Percentiles rank a stretch among this genome's conserved stretches.
phyloP scores from a whole-genome alignment of 257 asterid species.

The Gynochthodes officinalis region DNA sequence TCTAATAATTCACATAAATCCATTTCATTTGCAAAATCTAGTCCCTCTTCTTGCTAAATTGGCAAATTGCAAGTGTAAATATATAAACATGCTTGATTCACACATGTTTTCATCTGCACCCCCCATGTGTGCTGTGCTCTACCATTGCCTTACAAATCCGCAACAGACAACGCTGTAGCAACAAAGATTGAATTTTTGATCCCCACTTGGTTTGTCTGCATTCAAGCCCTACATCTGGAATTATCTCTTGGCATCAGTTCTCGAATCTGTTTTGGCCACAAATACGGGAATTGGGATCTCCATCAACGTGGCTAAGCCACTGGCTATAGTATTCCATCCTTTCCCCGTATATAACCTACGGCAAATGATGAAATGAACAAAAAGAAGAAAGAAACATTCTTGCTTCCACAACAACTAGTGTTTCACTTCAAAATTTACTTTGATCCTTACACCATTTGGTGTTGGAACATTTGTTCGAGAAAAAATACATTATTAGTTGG shows the following conservation, averaged over 20 bases:
- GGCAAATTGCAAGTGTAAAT: not conserved
- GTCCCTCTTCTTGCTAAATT: conserved; percentile 9
- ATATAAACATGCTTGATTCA: not conserved
- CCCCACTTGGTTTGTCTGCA: conserved; percentile 16
- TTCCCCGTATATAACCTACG: conserved; percentile 17
- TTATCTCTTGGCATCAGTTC: conserved; percentile 25
- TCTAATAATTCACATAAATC: not conserved
- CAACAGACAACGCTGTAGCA: not conserved
- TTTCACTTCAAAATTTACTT: too few species aligned
- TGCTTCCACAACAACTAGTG: too few species aligned
- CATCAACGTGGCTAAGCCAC: conserved; percentile 23
- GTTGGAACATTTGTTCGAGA: too few species aligned
- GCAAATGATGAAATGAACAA: not conserved
- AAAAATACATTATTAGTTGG: too few species aligned
- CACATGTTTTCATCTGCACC: not conserved
- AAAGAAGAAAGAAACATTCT: not conserved
- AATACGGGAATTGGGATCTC: conserved; percentile 40
- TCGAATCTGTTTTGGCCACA: conserved; percentile 42
- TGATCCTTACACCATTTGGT: too few species aligned
- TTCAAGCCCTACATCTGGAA: conserved; percentile 28
- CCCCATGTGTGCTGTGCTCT: conserved; percentile 5
- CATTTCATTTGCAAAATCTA: not conserved
- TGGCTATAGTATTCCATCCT: not conserved
- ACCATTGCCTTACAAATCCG: not conserved
- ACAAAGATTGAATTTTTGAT: not conserved